Percentiles rank a stretch among this genome's conserved stretches.
Evolutionary conservation across 352 stramenopile species (phyloP).

Genomic region (Pythium phragmiticola): DNA sequence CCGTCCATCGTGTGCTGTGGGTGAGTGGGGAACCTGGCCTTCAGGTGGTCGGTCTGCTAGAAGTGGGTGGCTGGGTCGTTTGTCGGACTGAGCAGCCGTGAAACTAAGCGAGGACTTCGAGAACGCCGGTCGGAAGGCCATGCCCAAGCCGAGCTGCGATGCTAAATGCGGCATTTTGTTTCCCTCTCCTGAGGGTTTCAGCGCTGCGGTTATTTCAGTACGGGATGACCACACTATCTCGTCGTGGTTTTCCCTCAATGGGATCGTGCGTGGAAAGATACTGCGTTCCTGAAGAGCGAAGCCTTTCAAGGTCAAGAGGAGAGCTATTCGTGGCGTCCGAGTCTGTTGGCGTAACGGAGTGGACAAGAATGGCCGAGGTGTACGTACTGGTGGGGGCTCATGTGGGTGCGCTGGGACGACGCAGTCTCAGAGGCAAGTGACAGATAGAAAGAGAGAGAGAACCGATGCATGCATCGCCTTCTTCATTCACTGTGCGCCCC

Average conservation of each 20-base stretch:
- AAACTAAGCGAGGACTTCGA: neutral
- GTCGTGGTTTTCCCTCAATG: too few relatives aligned
- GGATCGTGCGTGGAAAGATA: neutral
- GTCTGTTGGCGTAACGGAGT: neutral
- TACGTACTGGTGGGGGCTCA: too few relatives aligned
- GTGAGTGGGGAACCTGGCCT: neutral
- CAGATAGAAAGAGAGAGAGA: too few relatives aligned
- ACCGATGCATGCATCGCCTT: too few relatives aligned
- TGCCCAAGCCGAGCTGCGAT: neutral
- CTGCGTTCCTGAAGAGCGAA: neutral
- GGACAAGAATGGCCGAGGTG: too few relatives aligned
- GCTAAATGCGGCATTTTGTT: neutral
- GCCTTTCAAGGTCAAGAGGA: neutral
- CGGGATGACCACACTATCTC: neutral
- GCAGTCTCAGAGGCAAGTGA: too few relatives aligned
- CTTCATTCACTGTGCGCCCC: too few relatives aligned
- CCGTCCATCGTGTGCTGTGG: conserved; percentile 13
- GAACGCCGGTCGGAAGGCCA: neutral
- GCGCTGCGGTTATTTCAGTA: neutral
- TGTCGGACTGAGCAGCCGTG: neutral
- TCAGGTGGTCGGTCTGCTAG: neutral
- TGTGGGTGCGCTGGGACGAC: too few relatives aligned
- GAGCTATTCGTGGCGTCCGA: neutral
- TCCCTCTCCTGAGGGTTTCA: neutral
- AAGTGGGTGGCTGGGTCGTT: neutral